These are phyloP conservation scores for Blastocystis hominis DNA, from an alignment of 352 stramenopile genomes.

Conservation along the genomic window DNA sequence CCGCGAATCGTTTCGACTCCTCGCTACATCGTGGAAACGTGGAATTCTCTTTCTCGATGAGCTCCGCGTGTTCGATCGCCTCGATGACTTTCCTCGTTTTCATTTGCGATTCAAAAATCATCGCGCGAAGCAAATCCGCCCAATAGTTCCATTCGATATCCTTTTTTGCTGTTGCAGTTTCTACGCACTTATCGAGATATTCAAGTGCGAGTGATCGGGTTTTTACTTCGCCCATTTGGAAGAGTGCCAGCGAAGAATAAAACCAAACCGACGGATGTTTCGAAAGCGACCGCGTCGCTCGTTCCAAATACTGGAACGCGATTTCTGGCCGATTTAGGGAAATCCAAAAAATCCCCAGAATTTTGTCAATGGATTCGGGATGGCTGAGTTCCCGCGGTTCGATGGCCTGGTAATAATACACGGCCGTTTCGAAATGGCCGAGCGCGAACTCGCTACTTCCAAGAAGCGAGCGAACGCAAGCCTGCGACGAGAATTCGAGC, in stretches of 20 bases:
- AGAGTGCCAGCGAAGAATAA: background rate
- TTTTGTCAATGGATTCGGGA: background rate
- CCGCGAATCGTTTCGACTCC: background rate
- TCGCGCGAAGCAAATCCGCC: background rate
- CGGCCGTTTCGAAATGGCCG: background rate
- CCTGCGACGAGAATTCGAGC: background rate
- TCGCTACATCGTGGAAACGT: background rate
- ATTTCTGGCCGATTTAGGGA: background rate
- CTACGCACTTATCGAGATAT: too few species aligned
- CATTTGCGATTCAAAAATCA: background rate
- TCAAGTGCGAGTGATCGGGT: too few species aligned
- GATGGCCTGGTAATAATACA: background rate
- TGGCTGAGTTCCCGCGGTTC: background rate
- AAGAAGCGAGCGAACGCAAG: background rate
- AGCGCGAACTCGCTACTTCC: background rate
- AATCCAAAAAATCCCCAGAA: background rate
- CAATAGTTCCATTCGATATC: background rate
- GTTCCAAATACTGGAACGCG: background rate
- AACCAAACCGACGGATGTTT: background rate
- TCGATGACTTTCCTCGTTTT: background rate
- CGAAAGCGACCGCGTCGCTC: background rate
- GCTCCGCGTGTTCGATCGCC: background rate
- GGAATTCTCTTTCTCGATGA: background rate
- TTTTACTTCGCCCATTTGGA: background rate
- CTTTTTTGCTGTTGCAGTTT: too few species aligned